These are phyloP conservation scores for Nevesoporus exiguus DNA, from an alignment of 768 basidiomycete species.

Conservation along the genomic window DNA sequence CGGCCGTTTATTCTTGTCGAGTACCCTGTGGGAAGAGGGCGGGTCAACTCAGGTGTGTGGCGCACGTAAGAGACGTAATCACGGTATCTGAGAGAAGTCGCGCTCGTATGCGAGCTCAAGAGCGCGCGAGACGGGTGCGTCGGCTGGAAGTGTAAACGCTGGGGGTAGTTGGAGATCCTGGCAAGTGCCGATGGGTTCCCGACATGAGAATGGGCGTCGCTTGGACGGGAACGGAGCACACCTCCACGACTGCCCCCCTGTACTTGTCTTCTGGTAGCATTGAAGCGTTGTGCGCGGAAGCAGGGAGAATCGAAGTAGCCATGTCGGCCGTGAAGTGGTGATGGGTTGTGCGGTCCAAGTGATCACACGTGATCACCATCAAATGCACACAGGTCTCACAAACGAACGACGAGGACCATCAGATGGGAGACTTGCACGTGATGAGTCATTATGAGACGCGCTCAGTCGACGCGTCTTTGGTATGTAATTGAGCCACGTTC, in stretches of 20 bases:
- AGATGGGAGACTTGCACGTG: no score
- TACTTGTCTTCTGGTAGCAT: constrained; percentile 51
- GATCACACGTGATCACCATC: no score
- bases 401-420: no score
- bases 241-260: constrained; percentile 90
- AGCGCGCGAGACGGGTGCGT: constrained; percentile 69
- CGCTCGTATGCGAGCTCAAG: constrained; percentile 89
- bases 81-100: constrained; percentile 95
- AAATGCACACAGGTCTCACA: no score
- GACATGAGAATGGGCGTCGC: not conserved
- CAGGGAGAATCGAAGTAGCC: not conserved
- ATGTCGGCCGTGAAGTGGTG: no score
- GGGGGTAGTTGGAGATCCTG: constrained; percentile 76
- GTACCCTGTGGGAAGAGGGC: constrained; percentile 50
- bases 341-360: no score
- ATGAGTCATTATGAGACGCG: no score
- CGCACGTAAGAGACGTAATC: constrained; percentile 14
- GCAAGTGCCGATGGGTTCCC: no score
- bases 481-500: no score
- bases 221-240: constrained; percentile 22
- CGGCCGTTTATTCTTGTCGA: constrained; percentile 68
- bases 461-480: no score
- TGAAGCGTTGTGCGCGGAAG: not conserved
- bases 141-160: constrained; percentile 74
- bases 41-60: not conserved